Base-by-base conservation (phyloP, 208 protist genomes). In the Spongospora subterranea region DNA sequence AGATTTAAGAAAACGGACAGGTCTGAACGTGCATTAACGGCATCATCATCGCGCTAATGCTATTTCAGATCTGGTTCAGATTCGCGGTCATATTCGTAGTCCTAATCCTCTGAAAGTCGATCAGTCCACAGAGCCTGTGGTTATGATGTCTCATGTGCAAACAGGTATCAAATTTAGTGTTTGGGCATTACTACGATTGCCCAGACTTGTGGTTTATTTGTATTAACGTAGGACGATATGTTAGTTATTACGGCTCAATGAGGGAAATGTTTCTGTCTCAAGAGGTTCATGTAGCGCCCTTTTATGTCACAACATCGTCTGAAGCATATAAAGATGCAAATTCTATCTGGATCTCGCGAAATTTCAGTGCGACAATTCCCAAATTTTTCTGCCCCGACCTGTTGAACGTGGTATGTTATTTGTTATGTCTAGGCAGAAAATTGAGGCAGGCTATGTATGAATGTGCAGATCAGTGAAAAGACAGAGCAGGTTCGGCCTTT, bases 231-330 rank as follows among this genome's bases (percentile, higher is more conserved):
- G 50, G 50, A 24, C 50, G 71, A n/a, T 82, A 82, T n/a, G 71
- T 82, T 13, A 45, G 35, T 13, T 82, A 82, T 43, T 82, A 82
- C n/a, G 71, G 71, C 6, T 6, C 71, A 13, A 20, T 82, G 71
- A 6, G 40, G 71, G 71, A 82, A 35, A 82, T 82, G 71, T 82
- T 82, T n/a, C 71, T 82, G 71, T 82, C 71, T 6, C 71, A 82
- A 35, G 71, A 82, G 17, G 71, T 82, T 6, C 71, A n/a, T n/a
- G 71, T 82, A 13, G 71, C 71, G 35, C 71, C 71, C 17, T 82
- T 82, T 43, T 82, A 40, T n/a, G 35, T 43, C 17, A n/a, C 71
- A 13, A 35, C 35, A n/a, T 45, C n/a, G 17, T 20, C 17, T 17
- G 6, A 6, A 13, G 71, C 6, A 6, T n/a, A n/a, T n/a, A n/a